phyloP scores from a whole-genome alignment of 257 asterid genomes.

The Solanum virginianum region DNA sequence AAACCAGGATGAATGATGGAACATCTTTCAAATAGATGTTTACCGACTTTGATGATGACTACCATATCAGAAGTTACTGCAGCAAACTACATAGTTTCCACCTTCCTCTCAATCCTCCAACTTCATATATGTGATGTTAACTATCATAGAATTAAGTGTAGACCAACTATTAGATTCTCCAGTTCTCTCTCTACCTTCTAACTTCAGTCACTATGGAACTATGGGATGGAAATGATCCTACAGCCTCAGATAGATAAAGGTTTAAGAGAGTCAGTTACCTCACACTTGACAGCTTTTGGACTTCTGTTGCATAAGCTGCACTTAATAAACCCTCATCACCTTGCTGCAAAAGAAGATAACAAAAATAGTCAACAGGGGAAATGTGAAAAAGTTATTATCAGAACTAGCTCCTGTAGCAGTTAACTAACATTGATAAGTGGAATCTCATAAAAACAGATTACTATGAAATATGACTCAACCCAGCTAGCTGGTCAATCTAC shows the following conservation, averaged over 20 bases:
- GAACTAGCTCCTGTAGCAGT: background rate
- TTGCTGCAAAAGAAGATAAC: slow-evolving; percentile 43
- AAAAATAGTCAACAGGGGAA: background rate
- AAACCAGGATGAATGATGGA: background rate
- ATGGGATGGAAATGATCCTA: background rate
- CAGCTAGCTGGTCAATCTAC: too few species aligned
- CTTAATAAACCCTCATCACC: slow-evolving; percentile 86
- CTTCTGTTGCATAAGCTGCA: slow-evolving; percentile 61
- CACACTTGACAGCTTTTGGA: slow-evolving; percentile 57
- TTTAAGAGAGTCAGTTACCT: slow-evolving; percentile 33
- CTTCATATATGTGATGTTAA: background rate
- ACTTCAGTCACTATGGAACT: background rate
- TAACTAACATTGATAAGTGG: background rate
- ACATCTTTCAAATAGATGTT: background rate
- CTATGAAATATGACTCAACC: background rate
- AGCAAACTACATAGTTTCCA: background rate
- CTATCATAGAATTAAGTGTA: background rate
- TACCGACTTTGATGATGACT: background rate
- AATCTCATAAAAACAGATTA: background rate
- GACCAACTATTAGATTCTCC: background rate
- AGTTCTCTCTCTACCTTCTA: background rate
- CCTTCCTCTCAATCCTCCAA: background rate
- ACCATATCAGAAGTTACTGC: background rate
- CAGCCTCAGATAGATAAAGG: background rate
- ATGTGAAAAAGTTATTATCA: background rate